Conservation (phyloP, 1,284 basidiomycete species). For the Cryptococcus sp. region DNA sequence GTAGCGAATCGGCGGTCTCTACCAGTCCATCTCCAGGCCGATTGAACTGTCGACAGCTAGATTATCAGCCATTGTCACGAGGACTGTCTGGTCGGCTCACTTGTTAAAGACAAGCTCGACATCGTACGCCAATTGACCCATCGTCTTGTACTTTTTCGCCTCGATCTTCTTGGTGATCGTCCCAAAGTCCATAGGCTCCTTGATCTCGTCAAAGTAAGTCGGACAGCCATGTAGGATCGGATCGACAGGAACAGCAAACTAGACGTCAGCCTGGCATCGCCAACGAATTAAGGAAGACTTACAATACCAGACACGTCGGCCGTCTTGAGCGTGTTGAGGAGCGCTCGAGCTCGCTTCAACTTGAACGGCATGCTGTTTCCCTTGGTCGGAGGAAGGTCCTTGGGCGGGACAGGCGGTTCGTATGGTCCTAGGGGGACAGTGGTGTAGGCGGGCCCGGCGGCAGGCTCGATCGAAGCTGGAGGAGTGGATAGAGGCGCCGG, state of each 20-base stretch:
- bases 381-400: conserved; percentile 24
- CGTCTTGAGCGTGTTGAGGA: conserved; percentile 61
- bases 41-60: conserved; percentile 73
- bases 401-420: conserved; percentile 38
- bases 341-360: conserved; percentile 70
- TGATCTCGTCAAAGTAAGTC: conserved; percentile 91
- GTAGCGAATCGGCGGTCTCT: conserved; percentile 64
- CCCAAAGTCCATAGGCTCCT: conserved; percentile 88
- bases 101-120: conserved; percentile 81
- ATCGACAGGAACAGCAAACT: conserved; percentile 80
- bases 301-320: conserved; percentile 63
- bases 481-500: conserved; percentile 1
- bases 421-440: background rate
- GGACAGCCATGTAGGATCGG: conserved; percentile 75
- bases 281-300: too few species aligned
- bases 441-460: background rate
- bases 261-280: background rate
- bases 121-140: conserved; percentile 77
- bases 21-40: conserved; percentile 58
- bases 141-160: conserved; percentile 59
- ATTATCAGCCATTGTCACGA: conserved; percentile 1
- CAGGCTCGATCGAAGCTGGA: background rate
- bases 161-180: conserved; percentile 73
- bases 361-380: conserved; percentile 52
- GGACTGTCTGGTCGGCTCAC: conserved; percentile 32